phyloP scores from a whole-genome alignment of 208 protist species.

The Wallacemonas sp. region DNA sequence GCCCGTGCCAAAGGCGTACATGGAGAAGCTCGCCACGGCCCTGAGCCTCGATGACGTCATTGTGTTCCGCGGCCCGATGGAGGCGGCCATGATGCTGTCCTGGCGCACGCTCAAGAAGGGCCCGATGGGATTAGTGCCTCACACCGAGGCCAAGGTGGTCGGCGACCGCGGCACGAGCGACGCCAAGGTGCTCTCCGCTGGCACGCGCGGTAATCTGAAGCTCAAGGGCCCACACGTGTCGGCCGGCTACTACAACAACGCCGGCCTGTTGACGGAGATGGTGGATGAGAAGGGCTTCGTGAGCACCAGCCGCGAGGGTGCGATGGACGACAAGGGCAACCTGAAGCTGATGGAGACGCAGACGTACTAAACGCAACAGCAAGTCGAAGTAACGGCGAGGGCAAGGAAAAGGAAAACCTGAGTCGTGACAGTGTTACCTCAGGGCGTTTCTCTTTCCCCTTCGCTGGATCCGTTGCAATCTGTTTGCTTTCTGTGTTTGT shows the following conservation, averaged over 20 bases:
- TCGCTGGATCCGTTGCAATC: not conserved
- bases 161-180: conserved; percentile 88
- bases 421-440: too few relatives aligned
- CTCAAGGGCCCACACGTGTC: conserved; percentile 87
- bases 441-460: not conserved
- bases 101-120: conserved; percentile 76
- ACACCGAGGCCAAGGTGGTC: conserved; percentile 87
- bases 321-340: conserved; percentile 69
- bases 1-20: conserved; percentile 64
- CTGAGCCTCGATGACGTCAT: conserved; percentile 86
- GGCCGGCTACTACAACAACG: conserved; percentile 91
- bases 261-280: conserved; percentile 86
- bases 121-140: conserved; percentile 73
- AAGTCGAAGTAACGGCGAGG: not conserved
- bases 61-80: conserved; percentile 87
- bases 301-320: conserved; percentile 84
- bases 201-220: conserved; percentile 84
- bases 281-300: conserved; percentile 88
- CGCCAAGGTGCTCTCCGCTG: conserved; percentile 82
- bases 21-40: conserved; percentile 72
- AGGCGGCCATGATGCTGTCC: conserved; percentile 79
- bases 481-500: conserved; percentile 11
- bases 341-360: conserved; percentile 63
- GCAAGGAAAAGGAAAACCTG: not conserved
- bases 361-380: conserved; percentile 49